phyloP scores from a whole-genome alignment of 1,139 yeast genomes.

The Scheffersomyces insectosa region DNA sequence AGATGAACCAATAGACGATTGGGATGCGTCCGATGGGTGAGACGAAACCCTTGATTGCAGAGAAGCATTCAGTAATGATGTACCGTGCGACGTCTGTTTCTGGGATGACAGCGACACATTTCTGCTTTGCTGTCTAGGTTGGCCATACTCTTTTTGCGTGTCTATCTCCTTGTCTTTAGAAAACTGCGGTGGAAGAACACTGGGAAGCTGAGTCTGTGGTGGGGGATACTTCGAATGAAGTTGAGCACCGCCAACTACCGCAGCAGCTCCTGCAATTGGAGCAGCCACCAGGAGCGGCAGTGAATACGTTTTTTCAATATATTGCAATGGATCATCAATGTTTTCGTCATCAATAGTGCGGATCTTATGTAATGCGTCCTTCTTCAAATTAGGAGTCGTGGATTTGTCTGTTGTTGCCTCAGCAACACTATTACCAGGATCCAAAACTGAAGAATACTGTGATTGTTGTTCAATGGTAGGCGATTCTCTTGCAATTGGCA shows the following conservation, averaged over 20 bases:
- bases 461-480: too few species aligned
- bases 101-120: too few species aligned
- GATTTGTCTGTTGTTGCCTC: slow-evolving; percentile 10
- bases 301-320: too few species aligned
- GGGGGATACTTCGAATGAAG: too few species aligned
- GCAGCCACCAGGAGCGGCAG: slow-evolving; percentile 3
- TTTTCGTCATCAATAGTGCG: slow-evolving; percentile 39
- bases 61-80: background rate
- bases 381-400: slow-evolving; percentile 16
- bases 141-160: too few species aligned
- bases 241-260: background rate
- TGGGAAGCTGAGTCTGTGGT: too few species aligned
- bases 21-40: background rate
- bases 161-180: too few species aligned
- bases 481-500: too few species aligned
- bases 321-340: slow-evolving; percentile 20
- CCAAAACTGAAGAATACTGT: slow-evolving; percentile 26
- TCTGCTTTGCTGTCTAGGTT: too few species aligned
- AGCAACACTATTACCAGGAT: slow-evolving; percentile 41
- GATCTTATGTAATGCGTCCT: slow-evolving; percentile 30
- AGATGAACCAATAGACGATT: background rate
- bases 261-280: slow-evolving; percentile 4
- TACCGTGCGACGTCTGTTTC: too few species aligned
- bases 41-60: slow-evolving; percentile 22
- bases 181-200: too few species aligned